Base-by-base conservation (phyloP, 2,329 filamentous ascomycete genomes). In the Pseudocercospora macadamiae region DNA sequence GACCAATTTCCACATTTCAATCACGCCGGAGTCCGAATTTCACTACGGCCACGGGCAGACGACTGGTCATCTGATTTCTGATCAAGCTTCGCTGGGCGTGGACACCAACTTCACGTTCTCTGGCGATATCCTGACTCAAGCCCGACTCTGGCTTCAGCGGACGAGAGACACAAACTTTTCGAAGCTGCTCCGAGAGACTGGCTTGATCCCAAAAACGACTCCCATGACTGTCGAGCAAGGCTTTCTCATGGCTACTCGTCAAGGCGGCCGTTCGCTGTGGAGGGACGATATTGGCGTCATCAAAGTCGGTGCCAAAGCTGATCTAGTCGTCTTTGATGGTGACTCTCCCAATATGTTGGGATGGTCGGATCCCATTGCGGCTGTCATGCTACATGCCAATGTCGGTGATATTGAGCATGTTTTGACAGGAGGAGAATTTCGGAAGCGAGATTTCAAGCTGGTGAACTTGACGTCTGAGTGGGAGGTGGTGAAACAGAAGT, bases 21-120 rank as follows among this genome's bases (percentile, higher is more conserved):
- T 82, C 58, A 86, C 84, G 0, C 82, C 83, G 1, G 84, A 86
- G 65, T 83, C 81, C 0, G 83, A 86, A 64, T 80, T 83, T 75
- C 82, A 84, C 67, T 85, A 80, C 68, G 83, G 83, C n/a, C 81
- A 83, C 64, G 74, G 71, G 0, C 80, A 85, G 57, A 74, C 76
- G 1, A 66, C 70, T 34, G 75, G 72, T 16, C 74, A 80, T 54
- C 67, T 74, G 7, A 72, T 80, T 25, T 76, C 76, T 25, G 82
- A 86, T 64, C 82, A 85, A 61, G 77, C 76, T 1, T 63, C 62
- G 18, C 51, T 67, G 6, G 65, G 65, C 36, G 55, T 67, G 4
- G 65, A 67, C 44, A 64, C 58, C 21, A 56, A 60, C 34, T 67
- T 63, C 34, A 66, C 64, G 5, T 67, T 63, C 48, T 63, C 60